Evolutionary conservation across 2,329 filamentous ascomycete species (phyloP).

Genomic region (Cadophora sp.): DNA sequence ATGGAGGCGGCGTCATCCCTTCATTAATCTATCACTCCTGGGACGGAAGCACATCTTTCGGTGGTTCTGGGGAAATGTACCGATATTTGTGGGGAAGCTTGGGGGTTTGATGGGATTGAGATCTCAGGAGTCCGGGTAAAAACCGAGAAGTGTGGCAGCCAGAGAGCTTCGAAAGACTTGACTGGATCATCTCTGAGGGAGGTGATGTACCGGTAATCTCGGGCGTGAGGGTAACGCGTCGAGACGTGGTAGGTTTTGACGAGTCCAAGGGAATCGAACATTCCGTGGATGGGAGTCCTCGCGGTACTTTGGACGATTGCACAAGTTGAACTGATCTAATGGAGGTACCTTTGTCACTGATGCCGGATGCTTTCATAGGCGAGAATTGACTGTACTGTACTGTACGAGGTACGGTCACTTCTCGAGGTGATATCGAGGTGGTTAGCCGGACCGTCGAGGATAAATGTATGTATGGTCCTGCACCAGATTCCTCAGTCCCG

Average conservation of each 20-base stretch:
- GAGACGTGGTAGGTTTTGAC: neutral
- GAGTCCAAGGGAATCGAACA: neutral
- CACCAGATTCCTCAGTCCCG: neutral
- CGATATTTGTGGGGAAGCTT: slow-evolving; percentile 17
- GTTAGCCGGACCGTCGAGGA: slow-evolving; percentile 14
- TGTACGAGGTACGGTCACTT: neutral
- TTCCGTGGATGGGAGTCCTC: neutral
- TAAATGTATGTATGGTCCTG: slow-evolving; percentile 7
- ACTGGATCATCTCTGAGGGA: slow-evolving; percentile 4
- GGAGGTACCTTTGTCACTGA: slow-evolving; percentile 1
- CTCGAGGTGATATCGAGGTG: neutral
- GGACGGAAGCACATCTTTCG: slow-evolving; percentile 9
- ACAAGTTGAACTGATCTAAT: neutral
- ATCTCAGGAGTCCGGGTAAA: slow-evolving; percentile 19
- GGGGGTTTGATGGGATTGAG: neutral
- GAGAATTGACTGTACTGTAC: neutral
- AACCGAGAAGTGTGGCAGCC: slow-evolving; percentile 7
- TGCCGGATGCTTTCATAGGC: neutral
- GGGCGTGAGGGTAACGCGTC: neutral
- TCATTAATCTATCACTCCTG: slow-evolving; percentile 16
- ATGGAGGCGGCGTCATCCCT: slow-evolving; percentile 10
- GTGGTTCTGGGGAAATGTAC: slow-evolving; percentile 21
- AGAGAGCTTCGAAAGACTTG: neutral
- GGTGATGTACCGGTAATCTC: slow-evolving; percentile 9
- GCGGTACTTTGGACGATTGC: neutral